Percentiles rank a stretch among this genome's conserved stretches.
Evolutionary conservation across 2,329 filamentous ascomycete genomes (phyloP).

Genomic region (Scleromitrula shiraiana): DNA sequence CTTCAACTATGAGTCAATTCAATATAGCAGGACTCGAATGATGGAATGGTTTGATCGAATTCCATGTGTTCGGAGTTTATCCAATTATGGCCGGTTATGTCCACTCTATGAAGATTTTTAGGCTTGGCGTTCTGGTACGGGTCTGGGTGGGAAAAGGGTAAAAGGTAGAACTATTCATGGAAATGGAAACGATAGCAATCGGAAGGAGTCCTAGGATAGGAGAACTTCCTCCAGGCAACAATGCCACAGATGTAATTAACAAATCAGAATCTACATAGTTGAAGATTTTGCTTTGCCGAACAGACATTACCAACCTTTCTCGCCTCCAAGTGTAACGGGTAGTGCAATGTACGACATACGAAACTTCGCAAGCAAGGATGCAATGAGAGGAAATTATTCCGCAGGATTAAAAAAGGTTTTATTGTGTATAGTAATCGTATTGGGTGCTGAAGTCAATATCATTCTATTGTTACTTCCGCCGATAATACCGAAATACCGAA

Average conservation of each 20-base stretch:
- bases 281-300: no score
- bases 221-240: not conserved
- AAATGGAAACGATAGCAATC: not conserved
- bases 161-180: constrained; percentile 7
- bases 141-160: not conserved
- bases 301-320: no score
- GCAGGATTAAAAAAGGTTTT: no score
- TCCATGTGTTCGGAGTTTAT: not conserved
- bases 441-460: not conserved
- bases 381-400: no score
- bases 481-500: not conserved
- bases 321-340: not conserved
- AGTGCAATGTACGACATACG: no score
- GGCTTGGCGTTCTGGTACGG: not conserved
- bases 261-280: no score
- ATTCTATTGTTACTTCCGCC: no score
- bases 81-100: not conserved
- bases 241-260: not conserved
- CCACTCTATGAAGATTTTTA: not conserved
- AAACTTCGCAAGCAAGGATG: no score
- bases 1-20: not conserved
- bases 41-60: not conserved
- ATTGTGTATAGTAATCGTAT: not conserved
- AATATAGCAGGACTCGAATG: constrained; percentile 1
- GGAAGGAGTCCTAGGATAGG: not conserved